These are phyloP conservation scores for Kuraishia ogatae DNA, from an alignment of 805 yeast genomes.

Conservation along the genomic window DNA sequence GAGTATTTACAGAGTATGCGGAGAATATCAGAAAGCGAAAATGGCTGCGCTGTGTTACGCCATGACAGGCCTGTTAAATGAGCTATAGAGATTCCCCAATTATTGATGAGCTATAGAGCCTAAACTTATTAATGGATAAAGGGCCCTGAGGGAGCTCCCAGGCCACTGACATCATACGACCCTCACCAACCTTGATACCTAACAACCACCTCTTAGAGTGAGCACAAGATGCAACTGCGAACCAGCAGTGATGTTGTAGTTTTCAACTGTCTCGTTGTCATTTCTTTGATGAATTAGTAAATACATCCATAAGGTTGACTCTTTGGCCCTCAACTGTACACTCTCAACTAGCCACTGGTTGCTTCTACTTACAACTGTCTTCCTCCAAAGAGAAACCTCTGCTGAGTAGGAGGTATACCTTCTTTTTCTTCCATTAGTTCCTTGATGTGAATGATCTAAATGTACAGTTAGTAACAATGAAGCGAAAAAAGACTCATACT, in stretches of 20 bases:
- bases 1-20: too few relatives aligned
- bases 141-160: too few relatives aligned
- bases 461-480: constrained; percentile 16
- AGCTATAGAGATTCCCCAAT: too few relatives aligned
- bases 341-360: background rate
- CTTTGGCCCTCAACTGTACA: too few relatives aligned
- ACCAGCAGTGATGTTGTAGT: constrained; percentile 76
- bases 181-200: background rate
- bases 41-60: too few relatives aligned
- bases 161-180: too few relatives aligned
- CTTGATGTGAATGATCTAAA: constrained; percentile 52
- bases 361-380: constrained; percentile 62
- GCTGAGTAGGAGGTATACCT: constrained; percentile 96
- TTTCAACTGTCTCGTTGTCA: constrained; percentile 67
- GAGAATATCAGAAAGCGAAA: too few relatives aligned
- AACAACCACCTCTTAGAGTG: constrained; percentile 81
- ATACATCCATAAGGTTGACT: too few relatives aligned
- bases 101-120: too few relatives aligned
- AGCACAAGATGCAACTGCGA: constrained; percentile 83
- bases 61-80: too few relatives aligned
- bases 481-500: too few relatives aligned
- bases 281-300: constrained; percentile 28
- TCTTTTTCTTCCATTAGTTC: constrained; percentile 93
- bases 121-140: too few relatives aligned
- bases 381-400: constrained; percentile 83